Percentiles rank a stretch among this genome's conserved stretches.
Conservation (phyloP, 2,329 filamentous ascomycete species). For the Aspergillus persii region DNA sequence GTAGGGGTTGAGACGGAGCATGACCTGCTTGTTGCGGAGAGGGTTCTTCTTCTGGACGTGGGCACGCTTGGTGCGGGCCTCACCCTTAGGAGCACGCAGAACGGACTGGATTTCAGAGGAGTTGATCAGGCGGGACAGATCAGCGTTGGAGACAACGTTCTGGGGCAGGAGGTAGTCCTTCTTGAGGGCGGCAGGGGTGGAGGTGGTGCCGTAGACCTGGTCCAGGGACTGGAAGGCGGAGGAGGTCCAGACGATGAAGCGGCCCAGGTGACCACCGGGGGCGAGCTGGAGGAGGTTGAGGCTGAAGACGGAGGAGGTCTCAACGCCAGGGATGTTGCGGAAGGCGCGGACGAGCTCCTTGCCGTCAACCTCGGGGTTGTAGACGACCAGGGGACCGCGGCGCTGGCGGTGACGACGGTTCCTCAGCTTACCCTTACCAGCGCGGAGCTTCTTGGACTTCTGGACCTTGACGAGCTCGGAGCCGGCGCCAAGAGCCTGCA, state of each 20-base stretch:
- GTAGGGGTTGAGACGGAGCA: slow-evolving; percentile 98
- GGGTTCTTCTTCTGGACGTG: slow-evolving; percentile 99
- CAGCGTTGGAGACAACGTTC: slow-evolving; percentile 89
- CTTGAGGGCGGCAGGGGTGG: slow-evolving; percentile 86
- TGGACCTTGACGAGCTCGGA: slow-evolving; percentile 93
- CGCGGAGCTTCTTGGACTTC: slow-evolving; percentile 92
- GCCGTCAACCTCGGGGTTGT: slow-evolving; percentile 92
- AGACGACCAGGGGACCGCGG: slow-evolving; percentile 95
- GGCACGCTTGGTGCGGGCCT: slow-evolving; percentile 82
- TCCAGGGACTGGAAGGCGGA: slow-evolving; percentile 95
- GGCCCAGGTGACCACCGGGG: slow-evolving; percentile 96
- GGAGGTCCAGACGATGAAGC: slow-evolving; percentile 99
- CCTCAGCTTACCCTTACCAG: slow-evolving; percentile 98
- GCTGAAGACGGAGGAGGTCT: slow-evolving; percentile 89
- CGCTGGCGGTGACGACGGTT: slow-evolving; percentile 96
- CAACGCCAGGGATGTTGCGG: slow-evolving; percentile 98
- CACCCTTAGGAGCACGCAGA: slow-evolving; percentile 85
- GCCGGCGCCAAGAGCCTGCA: slow-evolving; percentile 87
- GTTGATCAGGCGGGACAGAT: slow-evolving; percentile 98
- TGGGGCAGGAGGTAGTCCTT: slow-evolving; percentile 97
- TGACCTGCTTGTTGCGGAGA: slow-evolving; percentile 96
- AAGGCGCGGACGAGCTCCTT: slow-evolving; percentile 91
- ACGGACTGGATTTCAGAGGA: slow-evolving; percentile 97
- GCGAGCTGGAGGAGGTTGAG: slow-evolving; percentile 99
- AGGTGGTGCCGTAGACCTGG: slow-evolving; percentile 93